These are phyloP conservation scores for Phaeosphaeriaceae sp. DNA, from an alignment of 2,329 filamentous ascomycete species.

Conservation along the genomic window DNA sequence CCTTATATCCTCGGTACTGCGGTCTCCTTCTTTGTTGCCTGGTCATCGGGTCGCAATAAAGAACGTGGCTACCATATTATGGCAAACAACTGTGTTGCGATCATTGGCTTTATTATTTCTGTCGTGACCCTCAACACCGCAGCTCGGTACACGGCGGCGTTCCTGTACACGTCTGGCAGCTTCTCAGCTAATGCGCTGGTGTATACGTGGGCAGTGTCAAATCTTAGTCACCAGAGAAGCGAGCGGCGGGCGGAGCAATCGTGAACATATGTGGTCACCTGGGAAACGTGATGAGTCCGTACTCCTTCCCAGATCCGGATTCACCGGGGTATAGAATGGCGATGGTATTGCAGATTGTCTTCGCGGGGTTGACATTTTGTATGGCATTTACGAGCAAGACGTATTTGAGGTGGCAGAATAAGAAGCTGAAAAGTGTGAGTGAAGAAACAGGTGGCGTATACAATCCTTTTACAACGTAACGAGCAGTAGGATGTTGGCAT, in stretches of 20 bases:
- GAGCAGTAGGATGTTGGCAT: slow-evolving; percentile 2
- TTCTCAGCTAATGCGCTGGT: slow-evolving; percentile 47
- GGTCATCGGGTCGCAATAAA: slow-evolving; percentile 12
- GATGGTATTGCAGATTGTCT: slow-evolving; percentile 23
- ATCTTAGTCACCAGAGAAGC: slow-evolving; percentile 48
- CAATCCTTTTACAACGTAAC: slow-evolving; percentile 10
- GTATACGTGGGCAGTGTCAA: slow-evolving; percentile 45
- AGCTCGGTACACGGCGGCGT: slow-evolving; percentile 29
- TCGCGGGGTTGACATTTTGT: slow-evolving; percentile 13
- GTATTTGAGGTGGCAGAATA: slow-evolving; percentile 16
- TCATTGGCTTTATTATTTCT: slow-evolving; percentile 22
- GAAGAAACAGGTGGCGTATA: slow-evolving; percentile 6
- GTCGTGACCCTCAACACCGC: slow-evolving; percentile 18
- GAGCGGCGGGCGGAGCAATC: slow-evolving; percentile 44
- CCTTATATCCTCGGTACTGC: slow-evolving; percentile 17
- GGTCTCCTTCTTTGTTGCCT: slow-evolving; percentile 17
- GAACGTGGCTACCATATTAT: slow-evolving; percentile 21
- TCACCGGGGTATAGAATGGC: slow-evolving; percentile 19
- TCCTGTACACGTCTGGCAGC: slow-evolving; percentile 41
- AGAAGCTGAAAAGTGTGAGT: slow-evolving; percentile 12
- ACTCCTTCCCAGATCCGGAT: slow-evolving; percentile 42
- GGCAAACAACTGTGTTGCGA: slow-evolving; percentile 11
- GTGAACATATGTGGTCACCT: slow-evolving; percentile 49
- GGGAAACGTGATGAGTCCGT: slow-evolving; percentile 51
- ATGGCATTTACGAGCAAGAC: slow-evolving; percentile 14